These are phyloP conservation scores for Geotrichum reessii DNA, from an alignment of 1,139 yeast genomes.

Conservation along the genomic window DNA sequence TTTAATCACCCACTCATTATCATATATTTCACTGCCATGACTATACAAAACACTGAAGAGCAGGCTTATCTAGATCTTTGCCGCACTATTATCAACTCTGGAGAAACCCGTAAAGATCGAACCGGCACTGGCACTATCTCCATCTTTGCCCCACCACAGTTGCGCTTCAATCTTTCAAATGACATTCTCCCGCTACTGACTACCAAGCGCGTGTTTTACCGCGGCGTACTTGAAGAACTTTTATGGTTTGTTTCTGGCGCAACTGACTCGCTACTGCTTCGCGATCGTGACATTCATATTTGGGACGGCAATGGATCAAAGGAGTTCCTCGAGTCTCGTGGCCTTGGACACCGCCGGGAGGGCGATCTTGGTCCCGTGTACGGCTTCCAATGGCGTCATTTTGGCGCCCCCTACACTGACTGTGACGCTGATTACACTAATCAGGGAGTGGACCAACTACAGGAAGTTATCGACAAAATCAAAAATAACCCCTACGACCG, in stretches of 20 bases:
- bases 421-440: slow-evolving; percentile 85
- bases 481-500: slow-evolving; percentile 90
- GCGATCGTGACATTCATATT: slow-evolving; percentile 81
- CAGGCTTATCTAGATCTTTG: slow-evolving; percentile 83
- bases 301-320: slow-evolving; percentile 99
- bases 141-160: slow-evolving; percentile 91
- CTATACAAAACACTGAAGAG: slow-evolving; percentile 50
- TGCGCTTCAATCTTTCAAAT: slow-evolving; percentile 69
- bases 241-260: slow-evolving; percentile 90
- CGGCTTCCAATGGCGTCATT: slow-evolving; percentile 99
- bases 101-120: slow-evolving; percentile 89
- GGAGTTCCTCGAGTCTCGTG: slow-evolving; percentile 78
- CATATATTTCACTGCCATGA: not conserved
- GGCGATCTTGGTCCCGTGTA: slow-evolving; percentile 98
- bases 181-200: slow-evolving; percentile 82
- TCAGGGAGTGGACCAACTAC: slow-evolving; percentile 85
- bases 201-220: slow-evolving; percentile 85
- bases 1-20: not conserved
- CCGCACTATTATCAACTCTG: slow-evolving; percentile 64
- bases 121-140: slow-evolving; percentile 96
- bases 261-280: slow-evolving; percentile 75
- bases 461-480: slow-evolving; percentile 69
- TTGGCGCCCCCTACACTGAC: slow-evolving; percentile 84
- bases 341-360: slow-evolving; percentile 71
- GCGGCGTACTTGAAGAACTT: slow-evolving; percentile 82